Evolutionary conservation across 2,329 filamentous ascomycete genomes (phyloP), one percentile per base, ranked within the genome.

Genomic region (Sporothrix phasma): DNA sequence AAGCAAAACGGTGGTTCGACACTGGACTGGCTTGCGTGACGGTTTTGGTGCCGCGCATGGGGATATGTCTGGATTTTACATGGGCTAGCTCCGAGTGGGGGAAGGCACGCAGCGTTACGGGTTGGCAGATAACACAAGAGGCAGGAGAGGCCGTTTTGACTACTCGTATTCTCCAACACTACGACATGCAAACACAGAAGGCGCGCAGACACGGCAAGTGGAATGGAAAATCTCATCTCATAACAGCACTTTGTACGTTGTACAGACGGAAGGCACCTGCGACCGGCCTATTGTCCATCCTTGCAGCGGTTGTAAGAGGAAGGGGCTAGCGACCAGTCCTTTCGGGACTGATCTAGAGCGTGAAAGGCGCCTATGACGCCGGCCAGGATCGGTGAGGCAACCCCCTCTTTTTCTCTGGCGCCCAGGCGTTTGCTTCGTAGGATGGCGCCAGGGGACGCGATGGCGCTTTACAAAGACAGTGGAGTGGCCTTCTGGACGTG

Each of bases 351-450:
- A n/a, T 41, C 39, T 43, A 43, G 39, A 43, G 54, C 54, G 11
- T 26, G 53, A 60, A 39, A 29, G 17, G 31, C 17, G n/a, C 11
- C 51, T n/a, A 41, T 26, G 53, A 60, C 45, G 34, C 11, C 47
- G 49, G 49, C 43, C 41, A 53, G 39, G 37, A 54, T 51, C 62
- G 62, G 62, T 64, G 62, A 64, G 54, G 62, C 51, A 45, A 60
- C 45, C 45, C 45, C 45, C 37, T 49, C 59, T 62, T 51, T 49
- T 61, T 53, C 22, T 39, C 24, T 5, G 61, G 24, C 6, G n/a
- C 24, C 31, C 31, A n/a, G n/a, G 51, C 51, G 24, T 31, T 31
- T 5, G 34, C 11, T 11, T 5, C 19, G 5, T 15, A 47, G 45
- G 22, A 26, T 26, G 11, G 45, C 19, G 5, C 11, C 45, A 26